Base-by-base conservation (phyloP, 768 basidiomycete genomes). In the Psilocybe cubensis region DNA sequence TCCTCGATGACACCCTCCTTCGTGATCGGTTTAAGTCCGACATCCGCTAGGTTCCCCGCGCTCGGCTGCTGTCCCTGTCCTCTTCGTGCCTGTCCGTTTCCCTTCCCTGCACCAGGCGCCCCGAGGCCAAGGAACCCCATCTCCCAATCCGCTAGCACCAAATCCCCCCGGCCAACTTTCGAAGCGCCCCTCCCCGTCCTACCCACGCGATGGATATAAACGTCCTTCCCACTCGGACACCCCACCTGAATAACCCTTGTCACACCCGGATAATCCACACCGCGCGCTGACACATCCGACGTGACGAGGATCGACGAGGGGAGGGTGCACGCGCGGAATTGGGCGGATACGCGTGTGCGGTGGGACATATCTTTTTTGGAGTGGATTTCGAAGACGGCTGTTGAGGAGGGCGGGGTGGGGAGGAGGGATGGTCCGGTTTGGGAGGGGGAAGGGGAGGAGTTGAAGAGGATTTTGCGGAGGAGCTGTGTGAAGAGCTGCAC, bases 221-320 rank as follows among this genome's bases (percentile, higher is more conserved):
- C 83, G 20, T 93, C 89, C 9, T 82, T 72, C 1, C 73, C 77
- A 5, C 74, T 69, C 2, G 96, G 95, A 6, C 91, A 77, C 49
- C 96, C 95, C 49, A 99, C 78, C 70, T 98, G 97, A 61, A 98
- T 89, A 59, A 96, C 90, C 35, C 94, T 86, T 0, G 92, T 92
- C 20, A 95, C 91, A 18, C 83, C 85, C 7, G 93, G 93, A 69
- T 96, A 96, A 70, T 96, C 92, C 43, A 96, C 83, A 14, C 92
- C 92, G 56, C 93, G 84, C 20, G 93, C 92, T 25, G 92, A 94
- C 4, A 96, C 87, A 63, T 96, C 94, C 1, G 93, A 94, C 3
- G 87, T 90, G 63, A 97, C 78, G 50, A 96, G 82, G 27, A 97
- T 76, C 2, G 83, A 76, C 0, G 38, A 31, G 1, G 51, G 50